Percentiles rank a stretch among this genome's conserved stretches.
These are phyloP conservation scores for Lecanicillium sp. DNA, from an alignment of 2,329 filamentous ascomycete species.

Conservation along the genomic window DNA sequence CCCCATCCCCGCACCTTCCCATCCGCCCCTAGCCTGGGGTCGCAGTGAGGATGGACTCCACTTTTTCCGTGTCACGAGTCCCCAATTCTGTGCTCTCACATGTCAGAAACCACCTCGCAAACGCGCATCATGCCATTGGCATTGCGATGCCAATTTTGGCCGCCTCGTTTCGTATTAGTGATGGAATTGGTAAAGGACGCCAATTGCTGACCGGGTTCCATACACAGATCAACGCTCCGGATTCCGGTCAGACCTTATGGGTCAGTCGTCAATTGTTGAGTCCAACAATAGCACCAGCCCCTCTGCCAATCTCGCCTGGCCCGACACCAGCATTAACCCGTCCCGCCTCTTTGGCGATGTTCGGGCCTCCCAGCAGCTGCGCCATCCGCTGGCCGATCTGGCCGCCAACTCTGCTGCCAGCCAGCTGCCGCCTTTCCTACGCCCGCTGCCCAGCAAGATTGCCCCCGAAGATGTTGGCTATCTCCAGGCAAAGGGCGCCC, in stretches of 20 bases:
- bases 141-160: neutral
- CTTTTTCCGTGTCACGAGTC: conserved; percentile 10
- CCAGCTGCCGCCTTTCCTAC: conserved; percentile 62
- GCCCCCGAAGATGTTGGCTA: conserved; percentile 77
- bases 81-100: conserved; percentile 14
- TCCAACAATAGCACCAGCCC: conserved; percentile 7
- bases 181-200: too few relatives aligned
- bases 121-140: neutral
- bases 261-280: conserved; percentile 4
- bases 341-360: conserved; percentile 27
- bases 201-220: conserved; percentile 5
- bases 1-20: conserved; percentile 9
- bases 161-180: neutral
- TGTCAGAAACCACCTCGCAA: conserved; percentile 8
- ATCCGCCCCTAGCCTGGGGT: conserved; percentile 4
- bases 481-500: conserved; percentile 73
- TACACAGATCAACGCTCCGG: conserved; percentile 8
- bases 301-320: conserved; percentile 16
- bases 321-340: conserved; percentile 24
- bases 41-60: neutral
- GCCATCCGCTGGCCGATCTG: conserved; percentile 30
- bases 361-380: conserved; percentile 34
- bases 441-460: conserved; percentile 69
- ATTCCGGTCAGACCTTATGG: conserved; percentile 8
- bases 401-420: conserved; percentile 17